Conservation (phyloP, 495 filamentous ascomycete genomes). For the Entonaema liquescens region DNA sequence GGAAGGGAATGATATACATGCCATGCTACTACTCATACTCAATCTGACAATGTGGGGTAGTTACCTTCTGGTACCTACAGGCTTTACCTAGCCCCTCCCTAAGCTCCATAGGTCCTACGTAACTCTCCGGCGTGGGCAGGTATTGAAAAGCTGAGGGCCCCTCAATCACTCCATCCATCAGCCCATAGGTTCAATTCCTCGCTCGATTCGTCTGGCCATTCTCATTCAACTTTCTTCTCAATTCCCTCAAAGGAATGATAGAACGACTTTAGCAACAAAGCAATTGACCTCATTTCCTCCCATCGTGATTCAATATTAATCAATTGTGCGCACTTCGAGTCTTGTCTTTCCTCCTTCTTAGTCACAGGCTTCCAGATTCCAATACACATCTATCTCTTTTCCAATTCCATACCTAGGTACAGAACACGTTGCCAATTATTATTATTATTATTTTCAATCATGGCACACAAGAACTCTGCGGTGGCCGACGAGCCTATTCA, state of each 20-base stretch:
- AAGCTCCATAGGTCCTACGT: constrained; percentile 31
- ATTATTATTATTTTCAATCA: too few species aligned
- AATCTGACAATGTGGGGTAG: constrained; percentile 36
- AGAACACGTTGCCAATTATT: neutral
- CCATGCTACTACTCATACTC: neutral
- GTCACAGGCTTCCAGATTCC: constrained; percentile 14
- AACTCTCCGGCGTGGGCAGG: constrained; percentile 40
- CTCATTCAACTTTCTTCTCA: constrained; percentile 17
- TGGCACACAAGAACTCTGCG: constrained; percentile 59
- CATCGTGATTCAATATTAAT: constrained; percentile 22
- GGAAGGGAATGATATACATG: constrained; percentile 19
- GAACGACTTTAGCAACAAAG: constrained; percentile 29
- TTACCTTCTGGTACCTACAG: constrained; percentile 26
- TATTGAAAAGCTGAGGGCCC: constrained; percentile 36
- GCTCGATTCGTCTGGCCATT: constrained; percentile 39
- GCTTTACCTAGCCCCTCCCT: constrained; percentile 27
- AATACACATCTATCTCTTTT: constrained; percentile 1
- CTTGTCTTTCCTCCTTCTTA: constrained; percentile 8
- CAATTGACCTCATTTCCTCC: constrained; percentile 30
- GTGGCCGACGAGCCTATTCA: constrained; percentile 61
- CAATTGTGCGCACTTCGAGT: constrained; percentile 16
- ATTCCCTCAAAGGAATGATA: constrained; percentile 20
- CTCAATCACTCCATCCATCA: constrained; percentile 44
- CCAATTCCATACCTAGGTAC: neutral
- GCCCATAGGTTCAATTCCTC: constrained; percentile 35